Evolutionary conservation across 2,329 filamentous ascomycete genomes (phyloP), one percentile per base, ranked within the genome.

Genomic region (Elsinoe batatas): DNA sequence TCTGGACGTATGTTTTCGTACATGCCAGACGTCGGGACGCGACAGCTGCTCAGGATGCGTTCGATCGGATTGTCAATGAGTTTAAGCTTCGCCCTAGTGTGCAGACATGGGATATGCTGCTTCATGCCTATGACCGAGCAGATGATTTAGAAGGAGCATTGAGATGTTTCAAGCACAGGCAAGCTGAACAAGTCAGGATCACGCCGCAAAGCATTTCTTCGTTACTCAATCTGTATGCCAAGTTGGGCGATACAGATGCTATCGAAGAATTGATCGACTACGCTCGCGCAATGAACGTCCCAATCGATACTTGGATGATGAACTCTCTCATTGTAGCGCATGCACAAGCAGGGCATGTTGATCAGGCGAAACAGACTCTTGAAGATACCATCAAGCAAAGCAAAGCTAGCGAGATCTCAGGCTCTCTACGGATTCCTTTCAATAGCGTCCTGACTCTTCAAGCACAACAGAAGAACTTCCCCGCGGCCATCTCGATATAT

Each of bases 401-500:
- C 1, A 18, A 68, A 70, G 11, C 73, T 76, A 58, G 71, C 1
- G 50, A 74, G 12, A 66, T 81, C 0, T 66, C 74, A 15, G 76
- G 81, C 1, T 72, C 76, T 1, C 72, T 78, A 18, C 83, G 83
- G 1, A 73, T 76, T 32, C 80, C 89, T 64, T 96, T 88, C 87
- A 95, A 96, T 65, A 76, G 81, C 54, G 71, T 96, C 32, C 73
- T 96, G 3, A 76, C 79, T 56, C 80, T 85, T 58, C 79, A 89
- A 66, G 87, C 87, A 5, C 72, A 80, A 56, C 76, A 79, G 5
- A 79, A 84, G 56, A 77, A 85, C 58, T 63, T 83, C 26, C 66
- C 73, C 18, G 74, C 73, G n/a, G 74, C 79, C 13, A 74, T 78
- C 60, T 72, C 74, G 54, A 67, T 81, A 2, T 79, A 82, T 60